These are phyloP conservation scores for Talaromyces pinophilus DNA, from an alignment of 2,329 filamentous ascomycete genomes.

Conservation along the genomic window DNA sequence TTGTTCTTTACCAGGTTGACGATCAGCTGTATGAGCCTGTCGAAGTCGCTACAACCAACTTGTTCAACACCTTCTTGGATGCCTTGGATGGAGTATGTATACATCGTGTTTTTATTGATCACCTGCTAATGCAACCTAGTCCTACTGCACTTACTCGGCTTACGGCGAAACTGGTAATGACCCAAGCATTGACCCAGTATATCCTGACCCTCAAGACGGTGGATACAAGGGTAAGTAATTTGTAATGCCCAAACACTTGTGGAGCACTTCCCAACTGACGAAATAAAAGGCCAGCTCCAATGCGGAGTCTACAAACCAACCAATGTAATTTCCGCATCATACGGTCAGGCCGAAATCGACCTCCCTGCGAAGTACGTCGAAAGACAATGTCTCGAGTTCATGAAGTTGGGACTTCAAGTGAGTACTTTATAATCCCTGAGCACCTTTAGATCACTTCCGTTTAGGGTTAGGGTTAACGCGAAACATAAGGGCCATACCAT, in stretches of 20 bases:
- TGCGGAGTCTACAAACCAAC: slow-evolving; percentile 57
- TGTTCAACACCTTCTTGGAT: slow-evolving; percentile 54
- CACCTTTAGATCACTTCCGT: too few species aligned
- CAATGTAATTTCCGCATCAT: slow-evolving; percentile 60
- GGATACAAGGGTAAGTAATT: slow-evolving; percentile 53
- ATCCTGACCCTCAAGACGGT: slow-evolving; percentile 51
- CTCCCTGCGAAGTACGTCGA: slow-evolving; percentile 58
- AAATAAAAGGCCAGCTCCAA: slow-evolving; percentile 35
- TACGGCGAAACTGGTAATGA: slow-evolving; percentile 54
- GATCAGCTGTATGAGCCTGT: slow-evolving; percentile 47
- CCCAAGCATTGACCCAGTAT: slow-evolving; percentile 52
- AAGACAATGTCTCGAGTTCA: slow-evolving; percentile 49
- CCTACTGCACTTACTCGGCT: slow-evolving; percentile 56
- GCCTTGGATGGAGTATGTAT: slow-evolving; percentile 50
- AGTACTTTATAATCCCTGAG: too few species aligned
- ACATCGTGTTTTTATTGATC: neutral
- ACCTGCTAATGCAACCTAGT: slow-evolving; percentile 27
- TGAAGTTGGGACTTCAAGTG: slow-evolving; percentile 50
- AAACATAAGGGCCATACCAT: slow-evolving; percentile 33
- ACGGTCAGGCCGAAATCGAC: slow-evolving; percentile 57
- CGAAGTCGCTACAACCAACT: slow-evolving; percentile 32
- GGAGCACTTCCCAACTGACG: neutral
- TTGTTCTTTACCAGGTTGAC: slow-evolving; percentile 55
- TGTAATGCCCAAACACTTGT: too few species aligned
- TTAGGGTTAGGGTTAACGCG: too few species aligned